Conservation (phyloP, 768 basidiomycete species). For the Lyophyllum shimeji region DNA sequence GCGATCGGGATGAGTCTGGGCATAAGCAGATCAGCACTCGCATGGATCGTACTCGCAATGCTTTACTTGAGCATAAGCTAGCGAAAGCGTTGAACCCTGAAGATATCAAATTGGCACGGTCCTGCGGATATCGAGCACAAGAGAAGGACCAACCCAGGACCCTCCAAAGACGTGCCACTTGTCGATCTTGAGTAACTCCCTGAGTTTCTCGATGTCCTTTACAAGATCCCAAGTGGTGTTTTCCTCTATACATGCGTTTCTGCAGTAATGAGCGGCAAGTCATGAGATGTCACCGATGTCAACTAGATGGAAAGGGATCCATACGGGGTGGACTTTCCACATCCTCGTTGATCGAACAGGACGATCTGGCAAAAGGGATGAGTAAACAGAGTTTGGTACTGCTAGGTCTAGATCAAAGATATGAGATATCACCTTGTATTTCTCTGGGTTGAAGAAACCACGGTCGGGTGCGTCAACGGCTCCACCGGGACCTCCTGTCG, state of each 20-base stretch:
- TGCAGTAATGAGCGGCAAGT: slow-evolving; percentile 23
- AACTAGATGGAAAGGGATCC: slow-evolving; percentile 22
- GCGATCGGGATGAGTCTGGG: slow-evolving; percentile 74
- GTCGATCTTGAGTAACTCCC: slow-evolving; percentile 72
- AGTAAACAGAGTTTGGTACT: too few species aligned
- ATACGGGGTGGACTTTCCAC: slow-evolving; percentile 85
- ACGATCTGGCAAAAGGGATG: slow-evolving; percentile 71
- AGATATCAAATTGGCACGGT: background rate
- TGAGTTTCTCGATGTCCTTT: slow-evolving; percentile 81
- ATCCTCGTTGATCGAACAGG: slow-evolving; percentile 87
- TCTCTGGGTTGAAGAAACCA: slow-evolving; percentile 78
- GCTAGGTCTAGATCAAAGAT: too few species aligned
- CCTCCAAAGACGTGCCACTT: slow-evolving; percentile 97
- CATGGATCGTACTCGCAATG: background rate
- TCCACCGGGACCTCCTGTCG: slow-evolving; percentile 77
- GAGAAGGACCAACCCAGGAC: slow-evolving; percentile 68
- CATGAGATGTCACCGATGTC: slow-evolving; percentile 2
- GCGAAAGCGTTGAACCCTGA: slow-evolving; percentile 82
- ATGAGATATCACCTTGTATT: slow-evolving; percentile 63
- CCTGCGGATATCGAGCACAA: background rate
- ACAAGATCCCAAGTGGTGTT: slow-evolving; percentile 97
- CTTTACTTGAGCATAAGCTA: slow-evolving; percentile 81
- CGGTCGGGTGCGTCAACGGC: slow-evolving; percentile 69
- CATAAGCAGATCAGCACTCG: background rate
- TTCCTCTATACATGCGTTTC: slow-evolving; percentile 72